Evolutionary conservation across 1,284 basidiomycete genomes (phyloP).

Genomic region (Takashimella tepidaria): DNA sequence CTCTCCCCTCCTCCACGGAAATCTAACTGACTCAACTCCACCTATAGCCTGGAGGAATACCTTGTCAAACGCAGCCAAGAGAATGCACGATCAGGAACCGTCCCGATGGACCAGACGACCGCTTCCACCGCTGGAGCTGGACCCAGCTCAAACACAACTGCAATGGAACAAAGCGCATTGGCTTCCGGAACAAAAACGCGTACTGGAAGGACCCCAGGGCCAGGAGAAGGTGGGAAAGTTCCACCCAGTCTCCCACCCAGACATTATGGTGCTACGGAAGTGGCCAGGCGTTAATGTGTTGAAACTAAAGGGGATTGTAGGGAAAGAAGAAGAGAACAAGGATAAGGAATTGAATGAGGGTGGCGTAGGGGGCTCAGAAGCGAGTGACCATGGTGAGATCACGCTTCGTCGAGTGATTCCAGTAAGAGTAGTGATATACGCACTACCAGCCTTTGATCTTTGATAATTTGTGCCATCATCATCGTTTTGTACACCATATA

Average conservation of each 20-base stretch:
- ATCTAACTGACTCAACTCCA: not conserved
- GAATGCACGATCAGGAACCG: conserved; percentile 21
- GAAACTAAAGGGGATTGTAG: too few relatives aligned
- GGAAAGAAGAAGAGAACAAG: too few relatives aligned
- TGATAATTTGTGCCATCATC: too few relatives aligned
- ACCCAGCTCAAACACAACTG: not conserved
- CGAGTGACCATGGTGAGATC: too few relatives aligned
- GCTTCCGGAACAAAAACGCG: too few relatives aligned
- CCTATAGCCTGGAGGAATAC: conserved; percentile 41
- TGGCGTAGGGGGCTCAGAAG: too few relatives aligned
- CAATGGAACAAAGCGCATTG: not conserved
- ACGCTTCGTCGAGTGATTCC: too few relatives aligned
- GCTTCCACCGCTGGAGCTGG: not conserved
- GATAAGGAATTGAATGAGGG: too few relatives aligned
- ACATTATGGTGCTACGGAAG: not conserved
- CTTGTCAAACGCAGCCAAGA: conserved; percentile 41
- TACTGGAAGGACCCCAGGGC: not conserved
- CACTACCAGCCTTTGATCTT: too few relatives aligned
- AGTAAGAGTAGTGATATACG: too few relatives aligned
- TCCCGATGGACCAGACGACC: not conserved
- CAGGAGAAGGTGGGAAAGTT: not conserved
- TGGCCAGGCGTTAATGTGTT: not conserved
- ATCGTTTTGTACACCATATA: too few relatives aligned
- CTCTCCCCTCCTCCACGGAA: too few relatives aligned
- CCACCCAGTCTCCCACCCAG: not conserved